Percentiles rank a stretch among this genome's conserved stretches.
phyloP scores from a whole-genome alignment of 2,329 filamentous ascomycete genomes.

The Scytalidium lignicola region DNA sequence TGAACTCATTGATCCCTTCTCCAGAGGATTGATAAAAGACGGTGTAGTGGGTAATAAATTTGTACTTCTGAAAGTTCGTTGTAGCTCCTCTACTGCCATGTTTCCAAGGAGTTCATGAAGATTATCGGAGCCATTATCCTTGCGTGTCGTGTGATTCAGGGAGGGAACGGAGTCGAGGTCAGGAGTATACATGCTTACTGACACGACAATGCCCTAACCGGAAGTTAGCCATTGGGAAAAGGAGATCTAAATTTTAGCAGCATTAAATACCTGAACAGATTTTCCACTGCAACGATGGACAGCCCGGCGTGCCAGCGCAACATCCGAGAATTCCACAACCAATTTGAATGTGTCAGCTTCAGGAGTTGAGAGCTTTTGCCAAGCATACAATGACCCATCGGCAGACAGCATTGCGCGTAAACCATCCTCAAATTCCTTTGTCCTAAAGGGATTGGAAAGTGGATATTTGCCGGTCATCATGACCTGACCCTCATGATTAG shows the following conservation, averaged over 20 bases:
- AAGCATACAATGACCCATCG: conserved; percentile 49
- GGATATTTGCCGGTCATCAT: conserved; percentile 41
- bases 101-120: no score
- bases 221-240: background rate
- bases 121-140: no score
- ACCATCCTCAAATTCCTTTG: conserved; percentile 32
- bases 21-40: no score
- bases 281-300: conserved; percentile 35
- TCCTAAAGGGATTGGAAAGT: conserved; percentile 13
- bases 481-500: conserved; percentile 48
- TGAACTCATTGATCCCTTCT: no score
- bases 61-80: no score
- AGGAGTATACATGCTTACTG: conserved; percentile 7
- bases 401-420: conserved; percentile 36
- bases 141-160: background rate
- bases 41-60: no score
- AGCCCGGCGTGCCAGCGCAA: conserved; percentile 36
- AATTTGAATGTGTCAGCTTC: conserved; percentile 41
- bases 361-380: conserved; percentile 37
- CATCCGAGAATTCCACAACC: conserved; percentile 49
- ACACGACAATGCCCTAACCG: conserved; percentile 6
- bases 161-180: background rate
- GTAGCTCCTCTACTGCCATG: no score
- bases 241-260: conserved; percentile 1
- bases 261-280: conserved; percentile 18